Conservation (phyloP, 257 asterid species). For the Mitragyna speciosa region DNA sequence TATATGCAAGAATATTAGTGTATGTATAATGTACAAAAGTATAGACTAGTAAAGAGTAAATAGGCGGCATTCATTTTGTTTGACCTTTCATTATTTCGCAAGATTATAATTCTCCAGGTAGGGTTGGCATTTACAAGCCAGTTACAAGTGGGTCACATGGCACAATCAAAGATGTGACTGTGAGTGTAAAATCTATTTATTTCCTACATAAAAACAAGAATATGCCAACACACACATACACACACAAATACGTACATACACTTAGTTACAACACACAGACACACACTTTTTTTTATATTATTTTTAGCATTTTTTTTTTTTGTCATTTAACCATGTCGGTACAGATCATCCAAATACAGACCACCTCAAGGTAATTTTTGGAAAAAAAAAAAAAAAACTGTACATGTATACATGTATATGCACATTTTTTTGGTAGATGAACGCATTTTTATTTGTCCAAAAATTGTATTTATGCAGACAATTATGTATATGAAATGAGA, state of each 20-base stretch:
- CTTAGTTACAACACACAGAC: neutral
- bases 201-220: neutral
- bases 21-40: neutral
- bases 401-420: no score
- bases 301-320: no score
- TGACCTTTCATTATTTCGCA: constrained; percentile 11
- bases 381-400: neutral
- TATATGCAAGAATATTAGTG: no score
- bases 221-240: no score
- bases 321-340: neutral
- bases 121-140: constrained; percentile 28
- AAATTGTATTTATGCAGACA: neutral
- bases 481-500: neutral
- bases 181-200: constrained; percentile 1
- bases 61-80: constrained; percentile 17
- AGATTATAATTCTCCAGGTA: constrained; percentile 21
- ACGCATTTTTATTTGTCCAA: neutral
- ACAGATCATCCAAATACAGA: neutral
- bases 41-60: neutral
- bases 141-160: constrained; percentile 32
- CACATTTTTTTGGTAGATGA: neutral
- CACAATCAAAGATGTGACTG: constrained; percentile 24
- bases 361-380: neutral
- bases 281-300: no score
- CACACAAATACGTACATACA: neutral